Evolutionary conservation across 1,284 basidiomycete genomes (phyloP), one percentile per base, ranked within the genome.

Genomic region (Puccinia horiana): DNA sequence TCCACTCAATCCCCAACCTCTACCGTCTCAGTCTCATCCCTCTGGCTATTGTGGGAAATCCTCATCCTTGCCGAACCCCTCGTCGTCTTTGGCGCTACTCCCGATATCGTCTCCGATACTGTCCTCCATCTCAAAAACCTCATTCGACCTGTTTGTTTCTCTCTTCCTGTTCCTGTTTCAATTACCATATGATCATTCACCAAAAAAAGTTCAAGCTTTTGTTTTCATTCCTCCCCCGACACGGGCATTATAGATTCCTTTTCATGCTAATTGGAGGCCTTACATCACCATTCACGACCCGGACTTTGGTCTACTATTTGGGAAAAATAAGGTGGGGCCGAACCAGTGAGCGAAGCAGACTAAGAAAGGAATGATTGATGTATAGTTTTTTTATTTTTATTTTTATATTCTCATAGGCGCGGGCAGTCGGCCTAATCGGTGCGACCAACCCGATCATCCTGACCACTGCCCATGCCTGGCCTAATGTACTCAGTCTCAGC

Each of bases 221-320:
- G n/a, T n/a, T n/a, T n/a, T n/a, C n/a, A n/a, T n/a, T n/a, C n/a
- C n/a, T n/a, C n/a, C n/a, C n/a, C n/a, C n/a, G n/a, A n/a, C n/a
- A n/a, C n/a, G n/a, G n/a, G n/a, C n/a, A n/a, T 29, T 14, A 12
- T 56, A 79, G 77, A 79, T 79, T 26, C 94, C 94, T 0, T 89
- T 94, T 26, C 91, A 92, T 0, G 91, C 91, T 2, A 96, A 98
- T 86, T 92, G 94, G 85, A 90, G 96, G 11, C 96, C 96, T 0
- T 98, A 96, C 87, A 93, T 98, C 84, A 97, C 95, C 23, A 95
- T 98, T 83, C 96, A 98, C 86, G 96, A 98, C 85, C 91, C 90
- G 56, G 95, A 98, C 84, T 92, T 94, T 84, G 86, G 90, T 0
- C 85, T 90, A 0, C 87, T 98, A 4, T 92, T 96, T 44, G 94